phyloP scores from a whole-genome alignment of 2,329 filamentous ascomycete species.

The Emericellopsis atlantica region DNA sequence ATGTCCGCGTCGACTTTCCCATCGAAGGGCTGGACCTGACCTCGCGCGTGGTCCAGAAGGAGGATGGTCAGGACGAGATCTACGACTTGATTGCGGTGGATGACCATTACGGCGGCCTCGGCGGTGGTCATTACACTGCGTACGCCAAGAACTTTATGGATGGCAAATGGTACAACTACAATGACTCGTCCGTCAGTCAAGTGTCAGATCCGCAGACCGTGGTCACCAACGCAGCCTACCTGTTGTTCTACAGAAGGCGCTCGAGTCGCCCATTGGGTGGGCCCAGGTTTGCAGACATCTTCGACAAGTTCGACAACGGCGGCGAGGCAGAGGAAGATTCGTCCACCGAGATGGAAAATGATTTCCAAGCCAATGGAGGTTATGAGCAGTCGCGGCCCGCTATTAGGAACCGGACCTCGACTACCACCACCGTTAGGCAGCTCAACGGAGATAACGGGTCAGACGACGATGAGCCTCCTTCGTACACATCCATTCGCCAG shows the following conservation, averaged over 20 bases:
- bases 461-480: constrained; percentile 15
- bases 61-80: constrained; percentile 67
- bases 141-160: constrained; percentile 88
- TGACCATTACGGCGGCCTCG: constrained; percentile 86
- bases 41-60: constrained; percentile 64
- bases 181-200: constrained; percentile 65
- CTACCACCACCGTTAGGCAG: constrained; percentile 19
- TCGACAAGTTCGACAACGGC: constrained; percentile 47
- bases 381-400: constrained; percentile 8
- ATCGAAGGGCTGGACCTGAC: constrained; percentile 76
- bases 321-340: constrained; percentile 32
- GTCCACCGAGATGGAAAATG: constrained; percentile 59
- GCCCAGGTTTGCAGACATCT: constrained; percentile 56
- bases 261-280: constrained; percentile 69
- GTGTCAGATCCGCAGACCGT: constrained; percentile 47
- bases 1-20: constrained; percentile 84
- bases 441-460: constrained; percentile 12
- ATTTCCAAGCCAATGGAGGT: constrained; percentile 56
- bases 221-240: constrained; percentile 70
- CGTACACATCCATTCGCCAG: constrained; percentile 21
- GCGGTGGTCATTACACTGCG: constrained; percentile 92
- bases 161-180: constrained; percentile 88
- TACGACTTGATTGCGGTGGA: constrained; percentile 95
- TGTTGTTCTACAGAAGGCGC: constrained; percentile 89
- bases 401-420: constrained; percentile 8